Conservation (phyloP, 1,284 basidiomycete genomes). For the Ustilago nuda region DNA sequence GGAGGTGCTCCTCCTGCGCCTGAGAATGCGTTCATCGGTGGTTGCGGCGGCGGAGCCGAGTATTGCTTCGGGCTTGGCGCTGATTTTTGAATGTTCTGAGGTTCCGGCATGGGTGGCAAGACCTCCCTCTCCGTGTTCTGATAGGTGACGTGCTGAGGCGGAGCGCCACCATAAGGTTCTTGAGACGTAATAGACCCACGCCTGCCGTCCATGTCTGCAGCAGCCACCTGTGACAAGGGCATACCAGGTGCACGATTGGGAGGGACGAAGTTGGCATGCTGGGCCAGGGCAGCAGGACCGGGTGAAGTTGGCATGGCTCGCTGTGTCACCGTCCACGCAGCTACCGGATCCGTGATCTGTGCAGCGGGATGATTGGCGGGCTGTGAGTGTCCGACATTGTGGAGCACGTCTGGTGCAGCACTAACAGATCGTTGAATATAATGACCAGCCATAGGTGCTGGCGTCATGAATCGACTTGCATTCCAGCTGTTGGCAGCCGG, state of each 20-base stretch:
- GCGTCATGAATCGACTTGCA: conserved; percentile 36
- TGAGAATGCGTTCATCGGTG: conserved; percentile 7
- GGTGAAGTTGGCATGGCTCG: conserved; percentile 46
- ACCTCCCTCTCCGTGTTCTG: conserved; percentile 11
- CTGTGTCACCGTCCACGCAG: conserved; percentile 37
- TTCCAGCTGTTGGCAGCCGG: conserved; percentile 39
- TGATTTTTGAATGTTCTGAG: conserved; percentile 15
- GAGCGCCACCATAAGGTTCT: conserved; percentile 11
- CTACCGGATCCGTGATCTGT: conserved; percentile 9
- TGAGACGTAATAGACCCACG: conserved; percentile 23
- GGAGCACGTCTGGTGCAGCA: conserved; percentile 50
- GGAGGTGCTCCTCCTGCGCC: conserved; percentile 7
- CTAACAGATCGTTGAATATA: conserved; percentile 44
- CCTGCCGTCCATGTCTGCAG: conserved; percentile 8
- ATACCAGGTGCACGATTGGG: conserved; percentile 9
- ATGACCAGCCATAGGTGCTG: conserved; percentile 20
- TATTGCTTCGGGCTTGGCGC: conserved; percentile 18
- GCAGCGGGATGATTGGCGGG: not conserved
- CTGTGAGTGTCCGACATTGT: conserved; percentile 19
- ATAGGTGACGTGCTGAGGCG: conserved; percentile 14
- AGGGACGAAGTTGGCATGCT: conserved; percentile 11
- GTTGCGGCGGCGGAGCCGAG: conserved; percentile 21
- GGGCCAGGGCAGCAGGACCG: conserved; percentile 16
- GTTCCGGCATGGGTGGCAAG: conserved; percentile 38
- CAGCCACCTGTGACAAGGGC: conserved; percentile 1